A percentile compares a stretch with the other conserved stretches of the same genome.
phyloP scores from a whole-genome alignment of 352 stramenopile genomes.

The Phytophthora europaea region DNA sequence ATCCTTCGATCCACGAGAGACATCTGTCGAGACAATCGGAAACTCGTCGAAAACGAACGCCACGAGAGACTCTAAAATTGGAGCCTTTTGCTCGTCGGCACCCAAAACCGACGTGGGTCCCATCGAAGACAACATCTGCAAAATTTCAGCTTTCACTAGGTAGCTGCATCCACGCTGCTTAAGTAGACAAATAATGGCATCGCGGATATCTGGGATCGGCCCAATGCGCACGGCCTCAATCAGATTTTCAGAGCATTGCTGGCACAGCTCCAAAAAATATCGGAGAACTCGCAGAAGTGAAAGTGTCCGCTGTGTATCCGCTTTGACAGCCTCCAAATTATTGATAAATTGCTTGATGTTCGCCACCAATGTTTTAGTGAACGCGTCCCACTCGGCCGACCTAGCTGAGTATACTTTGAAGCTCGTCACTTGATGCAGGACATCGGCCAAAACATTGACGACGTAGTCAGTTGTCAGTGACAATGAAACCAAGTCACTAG shows the following conservation, averaged over 20 bases:
- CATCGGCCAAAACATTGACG: constrained; percentile 46
- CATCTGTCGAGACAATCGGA: constrained; percentile 79
- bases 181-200: constrained; percentile 48
- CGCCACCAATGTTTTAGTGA: constrained; percentile 54
- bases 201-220: constrained; percentile 54
- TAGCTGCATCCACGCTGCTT: constrained; percentile 51
- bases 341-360: constrained; percentile 59
- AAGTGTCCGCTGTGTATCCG: constrained; percentile 48
- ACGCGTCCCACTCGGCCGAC: constrained; percentile 57
- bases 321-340: constrained; percentile 23
- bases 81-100: constrained; percentile 5
- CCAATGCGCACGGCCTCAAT: constrained; percentile 34
- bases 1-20: constrained; percentile 65
- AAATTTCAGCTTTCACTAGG: constrained; percentile 67
- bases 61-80: constrained; percentile 48
- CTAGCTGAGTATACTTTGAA: constrained; percentile 44
- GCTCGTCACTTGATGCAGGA: constrained; percentile 47
- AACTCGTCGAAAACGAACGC: constrained; percentile 80
- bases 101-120: constrained; percentile 28
- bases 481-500: constrained; percentile 36
- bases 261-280: constrained; percentile 54
- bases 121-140: constrained; percentile 55
- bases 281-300: constrained; percentile 55
- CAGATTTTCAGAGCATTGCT: constrained; percentile 45
- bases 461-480: constrained; percentile 45